Percentiles rank a stretch among this genome's conserved stretches.
These are phyloP conservation scores for Lagenidium sp. DNA, from an alignment of 352 stramenopile species.

Conservation along the genomic window DNA sequence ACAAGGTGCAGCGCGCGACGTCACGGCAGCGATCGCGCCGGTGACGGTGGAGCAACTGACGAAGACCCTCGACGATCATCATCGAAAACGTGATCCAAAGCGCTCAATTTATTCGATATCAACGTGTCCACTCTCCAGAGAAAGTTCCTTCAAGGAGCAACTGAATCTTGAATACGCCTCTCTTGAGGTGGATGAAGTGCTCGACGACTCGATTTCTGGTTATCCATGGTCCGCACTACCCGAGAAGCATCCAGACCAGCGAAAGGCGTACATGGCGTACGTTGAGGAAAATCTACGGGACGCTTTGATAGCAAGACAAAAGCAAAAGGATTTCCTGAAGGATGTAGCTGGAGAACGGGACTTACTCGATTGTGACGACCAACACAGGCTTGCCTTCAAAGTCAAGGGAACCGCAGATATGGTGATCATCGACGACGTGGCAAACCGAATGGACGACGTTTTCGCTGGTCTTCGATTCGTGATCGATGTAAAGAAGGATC, in stretches of 20 bases:
- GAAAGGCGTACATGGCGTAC: conserved; percentile 7
- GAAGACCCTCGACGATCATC: conserved; percentile 1
- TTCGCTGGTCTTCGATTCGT: conserved; percentile 6
- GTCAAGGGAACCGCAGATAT: conserved; percentile 6
- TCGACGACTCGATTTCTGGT: conserved; percentile 4
- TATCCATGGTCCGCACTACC: conserved; percentile 5
- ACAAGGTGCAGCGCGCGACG: not conserved
- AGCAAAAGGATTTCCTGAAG: conserved; percentile 9
- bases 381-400: conserved; percentile 6
- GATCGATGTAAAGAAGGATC: conserved; percentile 4
- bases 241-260: conserved; percentile 4
- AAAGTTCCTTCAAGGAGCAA: conserved; percentile 1
- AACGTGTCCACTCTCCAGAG: not conserved
- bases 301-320: conserved; percentile 2
- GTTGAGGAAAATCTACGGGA: conserved; percentile 1
- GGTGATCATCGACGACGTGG: conserved; percentile 9
- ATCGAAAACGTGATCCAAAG: conserved; percentile 2
- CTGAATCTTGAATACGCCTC: conserved; percentile 7
- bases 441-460: conserved; percentile 4
- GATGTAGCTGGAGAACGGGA: conserved; percentile 2
- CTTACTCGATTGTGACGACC: conserved; percentile 4
- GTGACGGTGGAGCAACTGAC: not conserved
- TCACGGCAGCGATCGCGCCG: not conserved
- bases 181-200: conserved; percentile 2
- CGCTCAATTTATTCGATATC: conserved; percentile 1